Evolutionary conservation across 1,284 basidiomycete genomes (phyloP).

Genomic region (Fomes fomentarius): DNA sequence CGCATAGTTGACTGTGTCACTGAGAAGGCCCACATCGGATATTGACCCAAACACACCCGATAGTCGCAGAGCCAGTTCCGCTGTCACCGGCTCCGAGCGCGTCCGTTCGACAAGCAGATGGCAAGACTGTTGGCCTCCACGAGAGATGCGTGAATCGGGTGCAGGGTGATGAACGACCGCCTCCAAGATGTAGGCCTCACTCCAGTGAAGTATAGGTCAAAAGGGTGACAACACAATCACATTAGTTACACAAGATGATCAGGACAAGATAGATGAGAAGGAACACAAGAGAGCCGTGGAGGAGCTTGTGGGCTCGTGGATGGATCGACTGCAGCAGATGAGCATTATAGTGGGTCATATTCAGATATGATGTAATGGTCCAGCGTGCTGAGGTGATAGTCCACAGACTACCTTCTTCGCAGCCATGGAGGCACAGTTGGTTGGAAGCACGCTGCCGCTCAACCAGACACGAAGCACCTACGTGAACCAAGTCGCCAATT

Average conservation of each 20-base stretch:
- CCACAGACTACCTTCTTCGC: constrained; percentile 63
- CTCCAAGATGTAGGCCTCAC: background rate
- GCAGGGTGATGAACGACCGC: background rate
- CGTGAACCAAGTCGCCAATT: constrained; percentile 42
- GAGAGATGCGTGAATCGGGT: too few species aligned
- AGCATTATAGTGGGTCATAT: constrained; percentile 50
- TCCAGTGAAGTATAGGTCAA: background rate
- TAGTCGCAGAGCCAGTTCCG: constrained; percentile 11
- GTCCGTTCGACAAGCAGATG: too few species aligned
- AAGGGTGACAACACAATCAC: background rate
- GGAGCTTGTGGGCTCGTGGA: constrained; percentile 57
- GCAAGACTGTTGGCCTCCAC: too few species aligned
- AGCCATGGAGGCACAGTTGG: constrained; percentile 54
- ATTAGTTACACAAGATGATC: constrained; percentile 47
- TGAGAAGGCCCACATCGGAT: background rate
- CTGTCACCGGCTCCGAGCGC: background rate
- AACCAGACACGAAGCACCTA: constrained; percentile 8
- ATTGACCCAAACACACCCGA: background rate
- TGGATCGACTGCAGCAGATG: constrained; percentile 61
- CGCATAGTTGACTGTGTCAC: too few species aligned
- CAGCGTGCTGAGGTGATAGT: background rate
- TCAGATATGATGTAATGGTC: constrained; percentile 44
- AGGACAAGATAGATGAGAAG: constrained; percentile 47
- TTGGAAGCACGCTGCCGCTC: constrained; percentile 41
- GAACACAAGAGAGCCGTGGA: constrained; percentile 45